Percentiles rank a stretch among this genome's conserved stretches.
phyloP scores from a whole-genome alignment of 345 rosid genomes.

The Salix dunnii region DNA sequence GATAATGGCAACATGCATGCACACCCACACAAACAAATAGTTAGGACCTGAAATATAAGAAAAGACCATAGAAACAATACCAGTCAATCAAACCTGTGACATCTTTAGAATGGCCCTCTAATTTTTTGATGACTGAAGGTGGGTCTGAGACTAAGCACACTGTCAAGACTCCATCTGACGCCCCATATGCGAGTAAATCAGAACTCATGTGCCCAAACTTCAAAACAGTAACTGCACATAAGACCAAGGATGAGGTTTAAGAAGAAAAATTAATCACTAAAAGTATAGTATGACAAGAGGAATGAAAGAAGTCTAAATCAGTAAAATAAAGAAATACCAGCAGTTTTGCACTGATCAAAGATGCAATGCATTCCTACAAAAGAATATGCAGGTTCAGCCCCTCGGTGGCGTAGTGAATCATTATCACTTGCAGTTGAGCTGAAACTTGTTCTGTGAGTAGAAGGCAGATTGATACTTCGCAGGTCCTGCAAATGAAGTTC shows the following conservation, averaged over 20 bases:
- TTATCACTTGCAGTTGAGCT: constrained; percentile 73
- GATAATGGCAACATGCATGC: not conserved
- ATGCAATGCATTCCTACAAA: constrained; percentile 97
- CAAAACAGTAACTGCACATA: constrained; percentile 75
- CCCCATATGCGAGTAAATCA: constrained; percentile 90
- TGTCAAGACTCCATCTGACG: constrained; percentile 87
- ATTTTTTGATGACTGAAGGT: constrained; percentile 59
- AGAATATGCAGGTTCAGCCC: constrained; percentile 80
- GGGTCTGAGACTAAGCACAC: constrained; percentile 75
- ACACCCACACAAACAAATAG: not conserved
- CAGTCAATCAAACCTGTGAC: constrained; percentile 97
- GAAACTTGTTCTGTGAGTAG: constrained; percentile 74
- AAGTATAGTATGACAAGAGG: not conserved
- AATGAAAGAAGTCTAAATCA: constrained; percentile 3
- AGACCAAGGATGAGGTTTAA: constrained; percentile 16
- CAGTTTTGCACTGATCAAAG: constrained; percentile 91
- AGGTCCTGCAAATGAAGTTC: constrained; percentile 53
- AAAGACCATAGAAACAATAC: constrained; percentile 51
- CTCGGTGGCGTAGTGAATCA: constrained; percentile 51
- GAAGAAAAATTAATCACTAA: constrained; percentile 7
- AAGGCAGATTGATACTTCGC: constrained; percentile 51
- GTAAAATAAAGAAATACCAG: constrained; percentile 45
- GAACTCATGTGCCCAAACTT: constrained; percentile 98
- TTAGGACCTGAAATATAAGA: constrained; percentile 20
- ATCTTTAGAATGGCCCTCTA: constrained; percentile 80